A percentile compares a stretch with the other conserved stretches of the same genome.
Conservation (phyloP, 176 grass and related monocot genomes). For the Pharus latifolius region DNA sequence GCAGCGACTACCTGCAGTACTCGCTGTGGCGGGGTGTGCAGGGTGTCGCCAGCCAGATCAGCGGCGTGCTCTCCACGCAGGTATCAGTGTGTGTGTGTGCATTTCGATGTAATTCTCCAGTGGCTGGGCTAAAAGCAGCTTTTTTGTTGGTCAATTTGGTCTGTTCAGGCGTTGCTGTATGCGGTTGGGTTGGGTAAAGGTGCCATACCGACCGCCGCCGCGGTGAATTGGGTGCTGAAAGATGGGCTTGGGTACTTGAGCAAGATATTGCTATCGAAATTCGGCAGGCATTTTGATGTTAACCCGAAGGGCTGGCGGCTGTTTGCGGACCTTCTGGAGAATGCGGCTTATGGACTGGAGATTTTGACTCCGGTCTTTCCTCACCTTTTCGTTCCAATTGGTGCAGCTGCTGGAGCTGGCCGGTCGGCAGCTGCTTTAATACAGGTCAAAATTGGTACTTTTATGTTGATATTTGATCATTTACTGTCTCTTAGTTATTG, state of each 20-base stretch:
- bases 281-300: slow-evolving; percentile 90
- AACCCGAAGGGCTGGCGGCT: slow-evolving; percentile 89
- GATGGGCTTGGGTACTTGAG: slow-evolving; percentile 85
- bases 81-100: neutral
- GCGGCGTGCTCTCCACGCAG: slow-evolving; percentile 87
- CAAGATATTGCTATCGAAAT: slow-evolving; percentile 88
- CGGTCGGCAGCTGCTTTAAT: slow-evolving; percentile 86
- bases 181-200: slow-evolving; percentile 90
- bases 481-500: neutral
- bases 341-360: slow-evolving; percentile 75
- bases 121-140: neutral
- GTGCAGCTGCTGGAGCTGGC: slow-evolving; percentile 64
- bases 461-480: neutral
- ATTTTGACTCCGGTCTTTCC: slow-evolving; percentile 89
- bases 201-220: slow-evolving; percentile 70
- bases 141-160: neutral
- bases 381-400: slow-evolving; percentile 88
- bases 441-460: slow-evolving; percentile 38
- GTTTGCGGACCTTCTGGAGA: slow-evolving; percentile 83
- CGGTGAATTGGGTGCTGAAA: slow-evolving; percentile 89
- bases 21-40: slow-evolving; percentile 80
- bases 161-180: slow-evolving; percentile 65
- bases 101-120: neutral
- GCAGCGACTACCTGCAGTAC: slow-evolving; percentile 77
- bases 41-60: slow-evolving; percentile 79